phyloP scores from a whole-genome alignment of 2,329 filamentous ascomycete species.

The Phialemoniopsis sp. region DNA sequence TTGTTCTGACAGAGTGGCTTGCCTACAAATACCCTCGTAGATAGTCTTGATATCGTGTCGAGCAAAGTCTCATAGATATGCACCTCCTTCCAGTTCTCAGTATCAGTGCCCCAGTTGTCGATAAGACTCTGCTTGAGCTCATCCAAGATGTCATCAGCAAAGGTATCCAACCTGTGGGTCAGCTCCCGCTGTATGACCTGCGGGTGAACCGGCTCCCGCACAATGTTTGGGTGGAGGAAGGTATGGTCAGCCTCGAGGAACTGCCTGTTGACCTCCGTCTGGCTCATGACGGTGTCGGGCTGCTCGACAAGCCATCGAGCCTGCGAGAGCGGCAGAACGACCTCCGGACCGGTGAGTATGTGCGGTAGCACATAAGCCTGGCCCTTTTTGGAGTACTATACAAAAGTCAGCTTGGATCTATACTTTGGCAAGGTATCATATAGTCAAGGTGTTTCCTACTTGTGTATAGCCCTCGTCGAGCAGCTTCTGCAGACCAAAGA shows the following conservation, averaged over 20 bases:
- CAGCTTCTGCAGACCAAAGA: slow-evolving; percentile 16
- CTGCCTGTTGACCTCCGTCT: slow-evolving; percentile 24
- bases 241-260: slow-evolving; percentile 27
- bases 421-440: too few relatives aligned
- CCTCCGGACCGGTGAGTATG: slow-evolving; percentile 24
- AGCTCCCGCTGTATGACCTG: slow-evolving; percentile 24
- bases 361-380: slow-evolving; percentile 23
- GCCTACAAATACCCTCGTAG: slow-evolving; percentile 23
- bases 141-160: slow-evolving; percentile 22
- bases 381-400: slow-evolving; percentile 22
- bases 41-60: slow-evolving; percentile 20
- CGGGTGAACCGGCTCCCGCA: slow-evolving; percentile 22
- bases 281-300: slow-evolving; percentile 23
- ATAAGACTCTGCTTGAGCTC: slow-evolving; percentile 19
- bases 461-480: slow-evolving; percentile 21
- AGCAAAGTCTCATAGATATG: slow-evolving; percentile 25
- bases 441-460: slow-evolving; percentile 6
- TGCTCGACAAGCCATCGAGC: slow-evolving; percentile 23
- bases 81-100: slow-evolving; percentile 22
- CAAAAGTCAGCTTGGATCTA: too few relatives aligned
- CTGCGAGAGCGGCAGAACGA: slow-evolving; percentile 22
- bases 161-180: slow-evolving; percentile 20
- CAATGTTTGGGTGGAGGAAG: slow-evolving; percentile 22
- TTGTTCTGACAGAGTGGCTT: slow-evolving; percentile 20
- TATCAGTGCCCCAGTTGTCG: slow-evolving; percentile 21